Base-by-base conservation (phyloP, 75 land plant genomes). In the Larix kaempferi region DNA sequence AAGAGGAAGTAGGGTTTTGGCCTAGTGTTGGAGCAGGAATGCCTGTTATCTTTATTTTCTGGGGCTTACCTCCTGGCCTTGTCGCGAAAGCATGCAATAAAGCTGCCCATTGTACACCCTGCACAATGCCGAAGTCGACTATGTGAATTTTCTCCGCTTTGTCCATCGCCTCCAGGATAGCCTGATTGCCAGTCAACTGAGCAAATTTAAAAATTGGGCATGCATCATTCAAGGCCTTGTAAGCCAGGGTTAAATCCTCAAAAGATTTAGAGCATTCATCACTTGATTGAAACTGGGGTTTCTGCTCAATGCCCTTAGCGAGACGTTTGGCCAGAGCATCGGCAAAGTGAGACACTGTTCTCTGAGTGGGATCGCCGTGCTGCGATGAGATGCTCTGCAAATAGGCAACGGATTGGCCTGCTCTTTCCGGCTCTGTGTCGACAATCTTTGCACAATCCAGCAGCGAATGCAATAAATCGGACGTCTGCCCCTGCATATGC, bases 121-220 rank as follows among this genome's bases (percentile, higher is more conserved):
- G 98, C 37, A 83, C 83, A 27, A 93, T 82, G 4, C 92, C 93
- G 56, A 95, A 89, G 64, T 95, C 96, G 59, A 95, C 81, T 71
- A 95, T 89, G 79, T 93, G 98, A 54, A 94, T 88, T 66, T 77
- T 77, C 15, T 59, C 59, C 2, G 91, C 89, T 12, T 57, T 57
- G 35, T 78, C 85, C 2, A 86, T 93, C 12, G 94, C 94, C 83
- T 95, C 94, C 11, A 95, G 87, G 57, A 95, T 93, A 4, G 98
- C 96, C 80, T 95, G 96, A 75, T 93, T 95, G 1, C 97, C 94
- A 1, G 98, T 95, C 62, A 95, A 79, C 63, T 95, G 96, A 22
- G 96, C 92, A 73, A 95, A 95, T 75, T 91, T 95, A 67, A 87
- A 84, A 56, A 88, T 93, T 0, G 98, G 98, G 80, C 98, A 91